These are phyloP conservation scores for Globisporangium alternatum DNA, from an alignment of 352 stramenopile species.

Conservation along the genomic window DNA sequence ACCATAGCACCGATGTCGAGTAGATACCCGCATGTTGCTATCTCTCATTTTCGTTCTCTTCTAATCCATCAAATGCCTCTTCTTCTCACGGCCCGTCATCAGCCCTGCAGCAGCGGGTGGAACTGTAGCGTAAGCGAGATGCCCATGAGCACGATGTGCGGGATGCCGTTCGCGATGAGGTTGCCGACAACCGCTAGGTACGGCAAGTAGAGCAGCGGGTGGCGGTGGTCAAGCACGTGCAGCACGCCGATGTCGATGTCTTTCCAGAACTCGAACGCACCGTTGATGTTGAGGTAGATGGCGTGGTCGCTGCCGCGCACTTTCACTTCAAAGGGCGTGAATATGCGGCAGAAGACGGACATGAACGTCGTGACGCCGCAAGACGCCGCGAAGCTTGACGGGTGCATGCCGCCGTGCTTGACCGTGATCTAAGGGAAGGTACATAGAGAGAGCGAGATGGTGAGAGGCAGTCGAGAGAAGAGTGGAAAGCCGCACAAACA, in stretches of 20 bases:
- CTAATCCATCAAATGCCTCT: not conserved
- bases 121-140: slow-evolving; percentile 56
- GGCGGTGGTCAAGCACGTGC: slow-evolving; percentile 70
- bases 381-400: slow-evolving; percentile 59
- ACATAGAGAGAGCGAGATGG: not conserved
- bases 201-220: slow-evolving; percentile 65
- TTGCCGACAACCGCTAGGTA: slow-evolving; percentile 67
- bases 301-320: slow-evolving; percentile 56
- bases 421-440: slow-evolving; percentile 45
- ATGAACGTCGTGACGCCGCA: slow-evolving; percentile 60
- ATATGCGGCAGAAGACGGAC: slow-evolving; percentile 48
- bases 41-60: not conserved
- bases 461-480: not conserved
- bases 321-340: slow-evolving; percentile 70
- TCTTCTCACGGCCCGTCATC: not conserved
- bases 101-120: slow-evolving; percentile 36
- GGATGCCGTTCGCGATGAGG: slow-evolving; percentile 64
- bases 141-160: slow-evolving; percentile 63
- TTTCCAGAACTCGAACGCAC: slow-evolving; percentile 83
- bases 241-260: slow-evolving; percentile 72
- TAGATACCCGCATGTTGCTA: not conserved
- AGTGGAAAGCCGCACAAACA: not conserved
- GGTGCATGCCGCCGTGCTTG: slow-evolving; percentile 69
- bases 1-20: not conserved
- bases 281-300: slow-evolving; percentile 82